Base-by-base conservation (phyloP, 75 land plant genomes). In the Sequoia sempervirens region DNA sequence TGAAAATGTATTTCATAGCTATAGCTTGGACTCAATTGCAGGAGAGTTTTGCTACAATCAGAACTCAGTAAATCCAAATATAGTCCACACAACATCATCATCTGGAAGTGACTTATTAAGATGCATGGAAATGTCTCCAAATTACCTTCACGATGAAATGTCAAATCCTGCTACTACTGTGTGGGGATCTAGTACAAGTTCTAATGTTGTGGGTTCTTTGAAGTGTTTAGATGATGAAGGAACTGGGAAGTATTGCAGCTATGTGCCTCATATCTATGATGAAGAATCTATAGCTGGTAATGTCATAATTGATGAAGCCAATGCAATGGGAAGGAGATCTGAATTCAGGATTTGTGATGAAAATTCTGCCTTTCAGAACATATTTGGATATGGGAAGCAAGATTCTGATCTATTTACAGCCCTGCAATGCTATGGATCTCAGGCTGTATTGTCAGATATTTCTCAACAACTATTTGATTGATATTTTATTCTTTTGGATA, bases 381-480 rank as follows among this genome's bases (percentile, higher is more conserved):
- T 78, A 45, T 78, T 78, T n/a, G 80, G 26, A 5, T 76, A 26
- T 76, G 79, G 79, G 43, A 45, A 78, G 50, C 80, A 78, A 43
- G 46, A 78, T 78, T 78, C 80, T 17, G 46, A 45, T 45, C 46
- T 78, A 43, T n/a, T 78, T 78, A 45, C 80, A 78, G 46, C 80
- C 10, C 28, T 78, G 10, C 47, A 78, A n/a, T 78, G 80, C 80
- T 45, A 43, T 43, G 80, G 80, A 78, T 78, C 80, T 76, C 79
- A 76, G 41, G 8, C 79, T 40, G 8, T 43, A 1, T 40, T 76
- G 1, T 43, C 46, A 45, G 80, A 45, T 9, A 43, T 45, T 26
- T 45, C 80, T 78, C 32, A 78, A n/a, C 23, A 78, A 17, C 4
- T 45, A 1, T 78, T 78, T n/a, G 47, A 78, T 45, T 78, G 30